phyloP scores from a whole-genome alignment of 768 basidiomycete species.

The Cyclocybe aegerita region DNA sequence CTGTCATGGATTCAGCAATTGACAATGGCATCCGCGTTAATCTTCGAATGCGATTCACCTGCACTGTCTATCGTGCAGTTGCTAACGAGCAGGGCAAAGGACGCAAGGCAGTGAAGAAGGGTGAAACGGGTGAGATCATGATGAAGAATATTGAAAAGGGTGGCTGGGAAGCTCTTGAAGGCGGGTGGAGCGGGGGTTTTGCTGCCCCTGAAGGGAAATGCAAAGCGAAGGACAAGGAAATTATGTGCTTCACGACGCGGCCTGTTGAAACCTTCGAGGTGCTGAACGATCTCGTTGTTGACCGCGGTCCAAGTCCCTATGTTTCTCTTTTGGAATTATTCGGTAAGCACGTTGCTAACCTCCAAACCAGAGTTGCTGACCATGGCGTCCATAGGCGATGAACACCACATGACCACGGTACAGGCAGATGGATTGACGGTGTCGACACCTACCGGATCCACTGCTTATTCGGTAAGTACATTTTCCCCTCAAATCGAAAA shows the following conservation, averaged over 20 bases:
- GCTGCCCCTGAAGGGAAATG: constrained; percentile 42
- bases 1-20: constrained; percentile 84
- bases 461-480: constrained; percentile 87
- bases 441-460: constrained; percentile 97
- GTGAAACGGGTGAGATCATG: constrained; percentile 93
- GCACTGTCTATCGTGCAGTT: constrained; percentile 94
- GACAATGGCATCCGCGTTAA: constrained; percentile 96
- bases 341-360: constrained; percentile 52
- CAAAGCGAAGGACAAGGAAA: constrained; percentile 84
- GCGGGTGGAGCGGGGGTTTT: constrained; percentile 55
- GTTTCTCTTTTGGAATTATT: constrained; percentile 95
- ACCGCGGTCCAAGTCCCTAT: constrained; percentile 96
- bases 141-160: constrained; percentile 89
- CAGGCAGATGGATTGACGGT: constrained; percentile 97
- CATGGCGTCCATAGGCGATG: constrained; percentile 66
- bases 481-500: not conserved
- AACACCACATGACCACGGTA: constrained; percentile 98
- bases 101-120: constrained; percentile 87
- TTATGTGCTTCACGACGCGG: constrained; percentile 95
- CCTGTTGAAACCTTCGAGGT: constrained; percentile 96
- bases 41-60: constrained; percentile 98
- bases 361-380: constrained; percentile 8
- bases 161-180: constrained; percentile 97
- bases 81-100: constrained; percentile 65
- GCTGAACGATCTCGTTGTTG: constrained; percentile 95